phyloP scores from a whole-genome alignment of 148 eudicot species.

The Fagopyrum homotropicum region DNA sequence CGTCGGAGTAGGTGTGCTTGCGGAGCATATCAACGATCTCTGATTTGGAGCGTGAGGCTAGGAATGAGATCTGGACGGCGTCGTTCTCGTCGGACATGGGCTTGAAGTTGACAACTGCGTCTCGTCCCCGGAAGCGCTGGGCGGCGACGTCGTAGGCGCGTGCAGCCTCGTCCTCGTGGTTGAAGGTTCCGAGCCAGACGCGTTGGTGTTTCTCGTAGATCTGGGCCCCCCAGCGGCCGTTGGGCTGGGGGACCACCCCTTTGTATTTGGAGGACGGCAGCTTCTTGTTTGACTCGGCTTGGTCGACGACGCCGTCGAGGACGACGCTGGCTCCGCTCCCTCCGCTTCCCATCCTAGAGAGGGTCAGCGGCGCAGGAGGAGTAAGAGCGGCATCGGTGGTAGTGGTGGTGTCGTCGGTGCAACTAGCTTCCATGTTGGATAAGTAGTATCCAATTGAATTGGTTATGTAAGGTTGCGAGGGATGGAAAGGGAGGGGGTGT shows the following conservation, averaged over 20 bases:
- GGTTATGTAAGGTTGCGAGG: not conserved
- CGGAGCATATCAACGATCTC: conserved; percentile 22
- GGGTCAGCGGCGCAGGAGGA: not conserved
- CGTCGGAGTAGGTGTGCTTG: conserved; percentile 21
- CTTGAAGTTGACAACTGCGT: conserved; percentile 23
- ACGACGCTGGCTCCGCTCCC: conserved; percentile 16
- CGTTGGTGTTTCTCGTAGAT: conserved; percentile 30
- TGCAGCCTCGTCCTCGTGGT: conserved; percentile 26
- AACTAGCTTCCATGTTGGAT: conserved; percentile 32
- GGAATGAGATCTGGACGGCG: conserved; percentile 19
- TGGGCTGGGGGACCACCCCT: conserved; percentile 35
- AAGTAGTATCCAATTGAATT: not conserved
- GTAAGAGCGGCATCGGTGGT: conserved; percentile 25
- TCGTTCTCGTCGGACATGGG: conserved; percentile 9
- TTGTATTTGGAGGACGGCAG: conserved; percentile 23
- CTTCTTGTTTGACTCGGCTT: conserved; percentile 3
- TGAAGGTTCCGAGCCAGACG: conserved; percentile 41
- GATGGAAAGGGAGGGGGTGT: not conserved
- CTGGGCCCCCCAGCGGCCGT: conserved; percentile 43
- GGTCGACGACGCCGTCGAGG: not conserved
- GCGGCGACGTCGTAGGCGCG: conserved; percentile 34
- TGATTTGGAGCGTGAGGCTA: conserved; percentile 13
- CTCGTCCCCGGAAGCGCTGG: conserved; percentile 24
- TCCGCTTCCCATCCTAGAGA: conserved; percentile 24
- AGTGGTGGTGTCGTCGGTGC: conserved; percentile 53